Evolutionary conservation across 176 grass and related monocot species (phyloP).

Genomic region (Luzula sylvatica): DNA sequence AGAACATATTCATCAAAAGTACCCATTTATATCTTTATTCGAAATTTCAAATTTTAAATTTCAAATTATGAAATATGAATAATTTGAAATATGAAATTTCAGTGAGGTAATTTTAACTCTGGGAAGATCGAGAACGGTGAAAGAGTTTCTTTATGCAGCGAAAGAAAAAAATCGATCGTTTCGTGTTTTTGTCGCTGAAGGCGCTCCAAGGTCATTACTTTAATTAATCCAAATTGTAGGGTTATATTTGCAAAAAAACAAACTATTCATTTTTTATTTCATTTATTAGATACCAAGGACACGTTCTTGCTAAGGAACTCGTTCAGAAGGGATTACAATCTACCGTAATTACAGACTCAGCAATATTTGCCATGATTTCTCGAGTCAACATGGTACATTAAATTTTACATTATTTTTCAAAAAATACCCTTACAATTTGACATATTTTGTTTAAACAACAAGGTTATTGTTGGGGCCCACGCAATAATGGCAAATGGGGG

Average conservation of each 20-base stretch:
- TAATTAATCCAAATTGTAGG: constrained; percentile 1
- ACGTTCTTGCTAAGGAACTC: constrained; percentile 93
- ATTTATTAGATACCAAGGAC: constrained; percentile 69
- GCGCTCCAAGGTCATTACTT: constrained; percentile 76
- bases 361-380: constrained; percentile 98
- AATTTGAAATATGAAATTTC: not conserved
- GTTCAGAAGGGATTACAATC: constrained; percentile 77
- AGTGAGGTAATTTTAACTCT: constrained; percentile 99
- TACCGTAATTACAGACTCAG: constrained; percentile 90
- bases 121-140: constrained; percentile 86
- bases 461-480: constrained; percentile 99
- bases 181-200: constrained; percentile 93
- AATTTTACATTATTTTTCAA: constrained; percentile 14
- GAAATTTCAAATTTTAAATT: not conserved
- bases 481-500: constrained; percentile 98
- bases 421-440: not conserved
- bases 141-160: constrained; percentile 88
- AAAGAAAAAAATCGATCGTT: constrained; percentile 92
- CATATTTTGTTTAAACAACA: constrained; percentile 9
- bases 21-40: constrained; percentile 21
- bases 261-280: not conserved
- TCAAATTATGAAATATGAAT: not conserved
- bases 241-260: not conserved
- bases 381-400: constrained; percentile 93
- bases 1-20: constrained; percentile 98